Evolutionary conservation across 2,329 filamentous ascomycete species (phyloP).

Genomic region (Xylaria arbuscula): DNA sequence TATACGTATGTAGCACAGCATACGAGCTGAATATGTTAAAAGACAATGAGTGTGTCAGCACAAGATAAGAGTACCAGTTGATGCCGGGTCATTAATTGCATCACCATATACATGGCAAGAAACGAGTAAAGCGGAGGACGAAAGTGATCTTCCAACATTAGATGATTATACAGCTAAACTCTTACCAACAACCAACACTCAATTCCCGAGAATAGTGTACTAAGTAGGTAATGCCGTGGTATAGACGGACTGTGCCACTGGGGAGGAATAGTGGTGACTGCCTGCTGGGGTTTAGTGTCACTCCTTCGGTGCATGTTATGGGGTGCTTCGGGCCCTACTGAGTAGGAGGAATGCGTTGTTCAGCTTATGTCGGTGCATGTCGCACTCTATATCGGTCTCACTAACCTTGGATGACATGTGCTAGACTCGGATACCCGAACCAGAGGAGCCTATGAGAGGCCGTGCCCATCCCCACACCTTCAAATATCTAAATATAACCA

Average conservation of each 20-base stretch:
- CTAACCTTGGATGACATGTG: conserved; percentile 22
- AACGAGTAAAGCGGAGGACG: neutral
- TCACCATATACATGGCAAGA: neutral
- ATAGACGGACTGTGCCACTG: conserved; percentile 20
- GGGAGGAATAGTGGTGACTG: conserved; percentile 1
- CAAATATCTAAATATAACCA: conserved; percentile 39
- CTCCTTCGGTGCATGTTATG: conserved; percentile 15
- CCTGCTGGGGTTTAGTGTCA: conserved; percentile 19
- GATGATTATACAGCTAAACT: neutral
- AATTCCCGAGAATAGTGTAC: neutral
- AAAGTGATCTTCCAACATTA: neutral
- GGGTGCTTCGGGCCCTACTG: neutral
- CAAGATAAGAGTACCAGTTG: neutral
- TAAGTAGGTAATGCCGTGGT: neutral
- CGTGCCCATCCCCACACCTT: conserved; percentile 13
- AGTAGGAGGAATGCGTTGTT: conserved; percentile 11
- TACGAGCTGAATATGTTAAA: too few species aligned
- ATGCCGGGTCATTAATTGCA: neutral
- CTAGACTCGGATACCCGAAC: conserved; percentile 5
- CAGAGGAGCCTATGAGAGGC: neutral
- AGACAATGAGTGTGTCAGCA: neutral
- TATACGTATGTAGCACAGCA: too few species aligned
- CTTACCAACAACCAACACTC: conserved; percentile 4
- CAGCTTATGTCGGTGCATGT: conserved; percentile 17
- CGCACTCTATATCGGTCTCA: conserved; percentile 1